A percentile compares a stretch with the other conserved stretches of the same genome.
Conservation (phyloP, 495 filamentous ascomycete genomes). For the Hypomontagnella submonticulosa region DNA sequence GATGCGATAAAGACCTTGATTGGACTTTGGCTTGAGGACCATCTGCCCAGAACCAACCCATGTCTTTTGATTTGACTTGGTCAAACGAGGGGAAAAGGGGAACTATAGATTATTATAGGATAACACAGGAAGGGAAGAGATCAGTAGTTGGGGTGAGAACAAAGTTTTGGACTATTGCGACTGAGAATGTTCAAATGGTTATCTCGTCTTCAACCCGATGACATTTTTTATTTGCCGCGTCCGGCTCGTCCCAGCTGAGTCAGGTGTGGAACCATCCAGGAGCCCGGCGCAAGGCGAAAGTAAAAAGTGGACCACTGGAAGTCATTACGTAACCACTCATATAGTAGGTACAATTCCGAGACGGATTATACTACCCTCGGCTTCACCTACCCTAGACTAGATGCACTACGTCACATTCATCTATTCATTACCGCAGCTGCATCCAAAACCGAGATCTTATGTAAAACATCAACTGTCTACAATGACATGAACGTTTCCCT, state of each 20-base stretch:
- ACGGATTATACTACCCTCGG: background rate
- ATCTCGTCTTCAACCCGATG: constrained; percentile 11
- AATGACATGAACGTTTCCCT: constrained; percentile 13
- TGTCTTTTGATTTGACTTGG: constrained; percentile 48
- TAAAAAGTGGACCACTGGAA: background rate
- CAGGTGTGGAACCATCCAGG: constrained; percentile 18
- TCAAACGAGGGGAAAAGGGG: background rate
- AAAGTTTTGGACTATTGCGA: background rate
- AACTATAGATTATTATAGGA: background rate
- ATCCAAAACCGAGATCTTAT: constrained; percentile 3
- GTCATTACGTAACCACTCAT: constrained; percentile 15
- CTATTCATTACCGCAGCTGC: background rate
- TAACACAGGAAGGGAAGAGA: background rate
- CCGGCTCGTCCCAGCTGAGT: constrained; percentile 25
- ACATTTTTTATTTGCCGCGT: constrained; percentile 38
- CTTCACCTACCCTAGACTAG: background rate
- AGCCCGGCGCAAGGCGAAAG: constrained; percentile 11
- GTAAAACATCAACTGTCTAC: background rate
- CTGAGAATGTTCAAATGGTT: constrained; percentile 4
- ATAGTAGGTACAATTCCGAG: background rate
- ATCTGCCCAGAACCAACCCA: constrained; percentile 99
- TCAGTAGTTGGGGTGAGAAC: background rate
- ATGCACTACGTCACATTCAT: constrained; percentile 39
- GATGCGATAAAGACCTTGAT: constrained; percentile 44
- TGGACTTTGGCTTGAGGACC: constrained; percentile 56